These are phyloP conservation scores for Apiospora saccharicola DNA, from an alignment of 2,329 filamentous ascomycete genomes.

Conservation along the genomic window DNA sequence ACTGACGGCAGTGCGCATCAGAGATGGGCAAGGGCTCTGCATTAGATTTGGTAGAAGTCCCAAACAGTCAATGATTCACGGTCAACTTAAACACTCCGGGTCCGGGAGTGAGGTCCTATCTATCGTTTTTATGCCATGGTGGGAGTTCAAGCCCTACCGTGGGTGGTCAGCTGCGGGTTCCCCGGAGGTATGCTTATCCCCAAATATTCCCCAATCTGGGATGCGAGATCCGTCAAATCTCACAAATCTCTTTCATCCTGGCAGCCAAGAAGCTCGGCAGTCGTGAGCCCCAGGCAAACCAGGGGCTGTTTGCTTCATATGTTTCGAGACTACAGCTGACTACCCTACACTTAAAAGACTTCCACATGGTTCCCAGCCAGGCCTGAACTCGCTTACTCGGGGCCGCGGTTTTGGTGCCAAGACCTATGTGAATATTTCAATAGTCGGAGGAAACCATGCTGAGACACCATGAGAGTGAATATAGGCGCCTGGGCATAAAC, in stretches of 20 bases:
- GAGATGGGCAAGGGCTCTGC: too few species aligned
- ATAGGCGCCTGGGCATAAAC: background rate
- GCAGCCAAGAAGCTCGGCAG: conserved; percentile 3
- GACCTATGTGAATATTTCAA: background rate
- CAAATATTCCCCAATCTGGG: conserved; percentile 20
- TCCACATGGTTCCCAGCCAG: background rate
- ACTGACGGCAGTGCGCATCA: background rate
- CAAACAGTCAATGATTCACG: background rate
- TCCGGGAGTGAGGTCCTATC: background rate
- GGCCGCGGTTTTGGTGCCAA: conserved; percentile 1
- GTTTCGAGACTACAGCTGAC: background rate
- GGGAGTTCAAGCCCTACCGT: background rate
- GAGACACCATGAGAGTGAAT: background rate
- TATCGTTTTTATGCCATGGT: background rate
- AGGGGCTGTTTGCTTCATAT: conserved; percentile 11
- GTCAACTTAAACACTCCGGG: background rate
- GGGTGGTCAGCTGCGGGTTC: conserved; percentile 2
- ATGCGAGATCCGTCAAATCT: conserved; percentile 21
- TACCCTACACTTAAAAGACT: background rate
- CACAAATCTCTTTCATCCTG: background rate
- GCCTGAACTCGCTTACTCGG: background rate
- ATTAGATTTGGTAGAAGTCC: background rate
- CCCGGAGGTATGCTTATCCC: conserved; percentile 15
- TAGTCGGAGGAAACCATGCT: conserved; percentile 17
- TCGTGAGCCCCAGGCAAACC: conserved; percentile 1